Conservation (phyloP, 2,329 filamentous ascomycete species). For the Pseudopithomyces maydicus region DNA sequence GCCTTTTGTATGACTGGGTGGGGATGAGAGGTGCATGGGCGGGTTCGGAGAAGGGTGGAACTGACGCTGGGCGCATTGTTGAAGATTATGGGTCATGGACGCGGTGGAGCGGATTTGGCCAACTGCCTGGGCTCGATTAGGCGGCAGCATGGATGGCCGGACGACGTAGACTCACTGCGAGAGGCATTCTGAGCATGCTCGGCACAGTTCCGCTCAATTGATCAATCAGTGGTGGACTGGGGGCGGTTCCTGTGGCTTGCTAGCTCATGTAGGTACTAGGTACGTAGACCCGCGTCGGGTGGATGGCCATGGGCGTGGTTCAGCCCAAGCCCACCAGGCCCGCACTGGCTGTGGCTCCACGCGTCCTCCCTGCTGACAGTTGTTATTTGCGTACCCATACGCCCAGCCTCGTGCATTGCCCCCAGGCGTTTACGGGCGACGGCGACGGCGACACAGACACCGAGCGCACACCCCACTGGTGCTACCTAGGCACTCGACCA, state of each 20-base stretch:
- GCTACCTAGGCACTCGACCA: constrained; percentile 28
- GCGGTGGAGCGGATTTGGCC: constrained; percentile 89
- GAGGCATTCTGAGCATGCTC: constrained; percentile 32
- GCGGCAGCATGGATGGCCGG: not conserved
- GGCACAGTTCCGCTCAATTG: not conserved
- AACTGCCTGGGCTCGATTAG: constrained; percentile 65
- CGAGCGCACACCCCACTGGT: constrained; percentile 27
- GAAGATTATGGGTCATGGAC: constrained; percentile 77
- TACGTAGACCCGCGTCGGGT: not conserved
- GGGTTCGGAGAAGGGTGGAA: too few relatives aligned
- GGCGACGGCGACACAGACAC: constrained; percentile 6
- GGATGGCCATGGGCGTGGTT: constrained; percentile 19
- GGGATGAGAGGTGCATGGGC: too few relatives aligned
- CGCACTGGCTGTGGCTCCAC: not conserved
- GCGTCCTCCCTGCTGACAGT: not conserved
- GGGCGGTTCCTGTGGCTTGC: not conserved
- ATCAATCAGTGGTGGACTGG: not conserved
- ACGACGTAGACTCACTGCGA: constrained; percentile 30
- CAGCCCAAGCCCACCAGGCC: constrained; percentile 9
- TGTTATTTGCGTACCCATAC: not conserved
- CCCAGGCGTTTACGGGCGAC: constrained; percentile 8
- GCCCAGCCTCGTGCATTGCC: constrained; percentile 4
- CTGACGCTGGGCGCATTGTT: constrained; percentile 67
- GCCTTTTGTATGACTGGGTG: constrained; percentile 68
- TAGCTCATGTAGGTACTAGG: too few relatives aligned